phyloP scores from a whole-genome alignment of 352 stramenopile species.

The Phytophthora idaei region DNA sequence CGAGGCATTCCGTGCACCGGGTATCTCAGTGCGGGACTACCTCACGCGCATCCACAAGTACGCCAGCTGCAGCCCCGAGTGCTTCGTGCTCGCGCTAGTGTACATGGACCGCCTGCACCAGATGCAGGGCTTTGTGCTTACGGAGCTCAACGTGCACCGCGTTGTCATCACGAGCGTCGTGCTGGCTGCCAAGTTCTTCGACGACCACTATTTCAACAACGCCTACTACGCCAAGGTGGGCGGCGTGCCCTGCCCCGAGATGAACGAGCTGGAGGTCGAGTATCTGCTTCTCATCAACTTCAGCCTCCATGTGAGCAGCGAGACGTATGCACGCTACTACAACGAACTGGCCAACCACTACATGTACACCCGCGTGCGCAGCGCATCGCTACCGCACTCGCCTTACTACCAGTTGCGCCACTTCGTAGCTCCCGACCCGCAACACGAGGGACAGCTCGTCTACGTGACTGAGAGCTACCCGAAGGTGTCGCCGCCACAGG shows the following conservation, averaged over 20 bases:
- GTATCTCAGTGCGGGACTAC: slow-evolving; percentile 87
- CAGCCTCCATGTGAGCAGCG: slow-evolving; percentile 93
- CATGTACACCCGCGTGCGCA: slow-evolving; percentile 68
- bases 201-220: slow-evolving; percentile 99
- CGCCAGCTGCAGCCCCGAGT: slow-evolving; percentile 97
- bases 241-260: slow-evolving; percentile 91
- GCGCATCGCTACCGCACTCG: slow-evolving; percentile 37
- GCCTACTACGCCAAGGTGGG: slow-evolving; percentile 99
- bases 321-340: slow-evolving; percentile 93
- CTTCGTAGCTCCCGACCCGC: slow-evolving; percentile 67
- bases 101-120: slow-evolving; percentile 99
- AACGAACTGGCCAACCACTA: slow-evolving; percentile 89
- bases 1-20: slow-evolving; percentile 80
- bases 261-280: slow-evolving; percentile 98
- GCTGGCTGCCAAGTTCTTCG: slow-evolving; percentile 99
- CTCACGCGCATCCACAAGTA: slow-evolving; percentile 97
- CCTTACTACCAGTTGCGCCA: slow-evolving; percentile 65
- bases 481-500: slow-evolving; percentile 31
- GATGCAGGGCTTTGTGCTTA: slow-evolving; percentile 96
- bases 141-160: slow-evolving; percentile 97
- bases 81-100: slow-evolving; percentile 98
- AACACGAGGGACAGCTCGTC: slow-evolving; percentile 71
- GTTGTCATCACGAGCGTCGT: slow-evolving; percentile 98
- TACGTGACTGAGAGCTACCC: slow-evolving; percentile 77
- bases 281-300: slow-evolving; percentile 99